Evolutionary conservation across 306 rosid genomes (phyloP), one percentile per base, ranked within the genome.

Genomic region (Glycine tomentella): DNA sequence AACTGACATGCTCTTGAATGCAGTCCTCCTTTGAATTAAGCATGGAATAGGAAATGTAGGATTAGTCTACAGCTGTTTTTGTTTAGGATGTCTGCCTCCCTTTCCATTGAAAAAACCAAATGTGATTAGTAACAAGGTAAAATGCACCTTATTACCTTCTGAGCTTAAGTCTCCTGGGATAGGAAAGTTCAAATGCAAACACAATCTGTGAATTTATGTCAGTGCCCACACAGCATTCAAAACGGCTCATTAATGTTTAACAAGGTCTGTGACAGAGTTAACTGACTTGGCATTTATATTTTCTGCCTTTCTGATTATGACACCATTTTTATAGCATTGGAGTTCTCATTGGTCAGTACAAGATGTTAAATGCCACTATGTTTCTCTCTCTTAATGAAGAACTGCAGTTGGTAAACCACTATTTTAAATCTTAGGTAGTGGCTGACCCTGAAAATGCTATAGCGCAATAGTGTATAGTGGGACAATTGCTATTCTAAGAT

Each of bases 21-120:
- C n/a, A 53, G 52, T 64, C 73, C n/a, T 83, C 70, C 11, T 44
- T 62, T 51, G 33, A 82, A 11, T 40, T 44, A 77, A 61, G 42
- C 62, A 25, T 77, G 16, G 15, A 44, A 53, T 58, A 50, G 12
- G 36, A 74, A 74, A 72, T 12, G 59, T 5, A 45, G 77, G 71
- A 76, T 20, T 70, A 48, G 50, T 59, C 65, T 49, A 50, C 68
- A 65, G 48, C n/a, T 45, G 13, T 67, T 65, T 3, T 55, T 57
- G 45, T 72, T 70, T 79, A 69, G 64, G 50, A 33, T 33, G n/a
- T 44, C 53, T 72, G 34, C 57, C 36, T 42, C 6, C 73, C 48
- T 72, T 42, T 77, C 13, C 51, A n/a, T 20, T 46, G 31, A 50
- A 42, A 67, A 61, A 59, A 61, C 15, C 50, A 52, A 33, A 81